Conservation (phyloP, 345 rosid species). For the Syzygium aqueum region DNA sequence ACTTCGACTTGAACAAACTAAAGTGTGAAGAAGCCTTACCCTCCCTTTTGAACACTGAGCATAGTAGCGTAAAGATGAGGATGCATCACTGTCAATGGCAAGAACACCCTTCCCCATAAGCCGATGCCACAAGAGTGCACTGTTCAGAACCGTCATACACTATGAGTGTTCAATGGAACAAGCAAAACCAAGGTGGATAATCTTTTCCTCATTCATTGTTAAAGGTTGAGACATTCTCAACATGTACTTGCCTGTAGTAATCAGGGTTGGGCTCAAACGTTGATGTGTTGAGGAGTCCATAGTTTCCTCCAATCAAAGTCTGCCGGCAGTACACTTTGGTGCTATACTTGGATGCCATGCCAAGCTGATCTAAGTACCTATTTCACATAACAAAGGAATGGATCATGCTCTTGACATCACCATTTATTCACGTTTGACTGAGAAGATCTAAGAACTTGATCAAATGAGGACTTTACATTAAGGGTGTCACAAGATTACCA, state of each 20-base stretch:
- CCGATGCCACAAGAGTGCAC: conserved; percentile 95
- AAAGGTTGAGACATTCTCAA: not conserved
- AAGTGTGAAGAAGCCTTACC: conserved; percentile 33
- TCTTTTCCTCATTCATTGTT: not conserved
- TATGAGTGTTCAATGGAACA: not conserved
- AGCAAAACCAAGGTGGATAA: not conserved
- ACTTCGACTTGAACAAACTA: not conserved
- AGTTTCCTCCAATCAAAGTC: conserved; percentile 86
- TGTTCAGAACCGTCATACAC: conserved; percentile 9
- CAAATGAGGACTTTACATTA: not conserved
- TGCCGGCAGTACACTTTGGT: conserved; percentile 98
- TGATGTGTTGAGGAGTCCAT: conserved; percentile 67
- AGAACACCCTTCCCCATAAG: conserved; percentile 93
- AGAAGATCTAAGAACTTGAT: not conserved
- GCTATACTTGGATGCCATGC: conserved; percentile 79
- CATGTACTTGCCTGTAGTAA: conserved; percentile 74
- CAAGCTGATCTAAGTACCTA: conserved; percentile 99
- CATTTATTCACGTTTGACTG: not conserved
- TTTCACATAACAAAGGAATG: not conserved
- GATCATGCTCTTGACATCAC: not conserved
- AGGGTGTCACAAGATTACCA: conserved; percentile 38
- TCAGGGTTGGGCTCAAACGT: conserved; percentile 83
- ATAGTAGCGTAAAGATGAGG: conserved; percentile 57
- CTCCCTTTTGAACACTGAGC: conserved; percentile 96
- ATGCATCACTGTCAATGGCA: conserved; percentile 32